Conservation (phyloP, 805 yeast species). For the Yamadazyma philogaea region DNA sequence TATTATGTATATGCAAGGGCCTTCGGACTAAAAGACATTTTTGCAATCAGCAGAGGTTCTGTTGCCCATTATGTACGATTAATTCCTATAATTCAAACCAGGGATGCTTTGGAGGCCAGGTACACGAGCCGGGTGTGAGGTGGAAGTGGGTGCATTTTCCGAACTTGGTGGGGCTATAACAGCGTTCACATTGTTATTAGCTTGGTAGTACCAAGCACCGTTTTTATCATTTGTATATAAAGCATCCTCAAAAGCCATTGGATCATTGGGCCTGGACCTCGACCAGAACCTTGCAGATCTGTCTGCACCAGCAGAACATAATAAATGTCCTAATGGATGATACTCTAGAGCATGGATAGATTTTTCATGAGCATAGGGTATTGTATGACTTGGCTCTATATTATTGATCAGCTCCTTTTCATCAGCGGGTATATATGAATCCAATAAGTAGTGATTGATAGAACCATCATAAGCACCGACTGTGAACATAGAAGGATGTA, state of each 20-base stretch:
- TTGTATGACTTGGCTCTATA: slow-evolving; percentile 49
- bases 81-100: slow-evolving; percentile 15
- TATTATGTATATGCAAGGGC: background rate
- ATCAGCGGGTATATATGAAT: slow-evolving; percentile 40
- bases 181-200: slow-evolving; percentile 44
- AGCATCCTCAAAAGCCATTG: slow-evolving; percentile 74
- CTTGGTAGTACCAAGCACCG: slow-evolving; percentile 48
- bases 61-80: background rate
- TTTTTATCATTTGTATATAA: slow-evolving; percentile 60
- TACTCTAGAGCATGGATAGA: slow-evolving; percentile 87
- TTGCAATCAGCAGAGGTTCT: background rate
- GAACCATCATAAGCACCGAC: slow-evolving; percentile 91
- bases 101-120: slow-evolving; percentile 19
- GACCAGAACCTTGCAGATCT: slow-evolving; percentile 93
- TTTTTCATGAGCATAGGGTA: slow-evolving; percentile 93
- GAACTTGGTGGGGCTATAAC: slow-evolving; percentile 27
- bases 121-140: slow-evolving; percentile 9
- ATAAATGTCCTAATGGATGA: slow-evolving; percentile 90
- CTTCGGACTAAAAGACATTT: slow-evolving; percentile 1
- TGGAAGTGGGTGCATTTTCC: slow-evolving; percentile 2
- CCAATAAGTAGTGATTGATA: slow-evolving; percentile 70
- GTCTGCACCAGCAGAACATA: slow-evolving; percentile 92
- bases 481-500: slow-evolving; percentile 72
- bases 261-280: slow-evolving; percentile 87
- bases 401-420: slow-evolving; percentile 20